Conservation (phyloP, 257 asterid species). For the Solanum etuberosum region DNA sequence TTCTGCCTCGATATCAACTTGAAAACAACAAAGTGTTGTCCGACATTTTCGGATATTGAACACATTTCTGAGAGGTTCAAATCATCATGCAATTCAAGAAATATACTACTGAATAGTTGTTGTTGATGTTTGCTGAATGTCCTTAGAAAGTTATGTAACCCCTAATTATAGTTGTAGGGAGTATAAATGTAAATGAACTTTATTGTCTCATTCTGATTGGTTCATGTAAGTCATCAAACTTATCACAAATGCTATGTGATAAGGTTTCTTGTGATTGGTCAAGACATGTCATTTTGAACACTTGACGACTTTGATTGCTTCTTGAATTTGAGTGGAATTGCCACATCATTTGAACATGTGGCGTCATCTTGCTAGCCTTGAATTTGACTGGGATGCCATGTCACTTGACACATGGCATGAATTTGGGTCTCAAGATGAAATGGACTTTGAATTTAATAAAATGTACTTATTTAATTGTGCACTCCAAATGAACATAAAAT, state of each 20-base stretch:
- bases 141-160: background rate
- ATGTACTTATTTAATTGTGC: background rate
- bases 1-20: background rate
- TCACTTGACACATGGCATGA: background rate
- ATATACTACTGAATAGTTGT: background rate
- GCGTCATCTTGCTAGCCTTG: background rate
- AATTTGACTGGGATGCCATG: background rate
- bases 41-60: background rate
- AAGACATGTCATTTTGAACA: background rate
- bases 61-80: background rate
- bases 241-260: background rate
- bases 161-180: background rate
- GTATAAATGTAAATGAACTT: background rate
- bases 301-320: background rate
- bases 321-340: background rate
- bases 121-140: background rate
- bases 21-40: background rate
- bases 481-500: background rate
- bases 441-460: background rate
- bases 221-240: background rate
- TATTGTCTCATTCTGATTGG: background rate
- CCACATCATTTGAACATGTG: background rate
- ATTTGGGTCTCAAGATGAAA: background rate
- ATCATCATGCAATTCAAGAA: background rate
- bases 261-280: background rate